Conservation (phyloP, 129 eudicot species). For the Helichrysum umbraculigerum region DNA sequence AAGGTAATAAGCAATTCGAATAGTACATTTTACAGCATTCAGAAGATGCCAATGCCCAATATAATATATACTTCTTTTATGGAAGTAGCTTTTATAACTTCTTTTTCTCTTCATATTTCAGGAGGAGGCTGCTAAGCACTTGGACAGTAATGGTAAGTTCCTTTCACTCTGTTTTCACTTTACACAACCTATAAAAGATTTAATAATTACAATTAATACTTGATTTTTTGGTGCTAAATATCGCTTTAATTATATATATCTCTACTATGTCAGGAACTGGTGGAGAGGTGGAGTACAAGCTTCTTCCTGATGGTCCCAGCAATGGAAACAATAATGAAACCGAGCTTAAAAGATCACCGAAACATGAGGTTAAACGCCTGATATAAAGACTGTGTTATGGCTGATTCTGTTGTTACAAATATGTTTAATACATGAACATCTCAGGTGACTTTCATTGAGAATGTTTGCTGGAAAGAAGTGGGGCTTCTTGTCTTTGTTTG, state of each 20-base stretch:
- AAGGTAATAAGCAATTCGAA: slow-evolving; percentile 41
- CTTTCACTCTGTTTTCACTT: neutral
- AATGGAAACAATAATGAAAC: slow-evolving; percentile 31
- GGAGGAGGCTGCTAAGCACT: slow-evolving; percentile 84
- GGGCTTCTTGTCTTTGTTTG: slow-evolving; percentile 89
- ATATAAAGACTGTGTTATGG: too few species aligned
- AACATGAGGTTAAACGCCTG: slow-evolving; percentile 46
- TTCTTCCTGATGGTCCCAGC: slow-evolving; percentile 78
- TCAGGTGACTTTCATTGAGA: slow-evolving; percentile 68
- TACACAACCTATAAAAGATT: neutral
- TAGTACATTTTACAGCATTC: neutral
- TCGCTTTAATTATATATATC: neutral
- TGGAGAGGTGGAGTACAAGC: slow-evolving; percentile 72
- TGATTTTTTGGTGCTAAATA: neutral
- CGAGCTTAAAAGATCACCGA: slow-evolving; percentile 33
- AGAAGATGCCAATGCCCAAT: neutral
- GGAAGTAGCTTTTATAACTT: neutral
- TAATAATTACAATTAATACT: neutral
- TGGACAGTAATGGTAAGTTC: slow-evolving; percentile 54
- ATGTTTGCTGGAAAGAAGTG: slow-evolving; percentile 90
- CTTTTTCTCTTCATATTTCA: slow-evolving; percentile 24
- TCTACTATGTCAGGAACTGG: slow-evolving; percentile 19
- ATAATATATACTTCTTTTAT: neutral
- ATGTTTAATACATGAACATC: neutral
- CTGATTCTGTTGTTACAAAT: too few species aligned